Percentiles rank a stretch among this genome's conserved stretches.
Conservation (phyloP, 371 early-diverging fungal genomes). For the Amoeboaphelidium occidentale region DNA sequence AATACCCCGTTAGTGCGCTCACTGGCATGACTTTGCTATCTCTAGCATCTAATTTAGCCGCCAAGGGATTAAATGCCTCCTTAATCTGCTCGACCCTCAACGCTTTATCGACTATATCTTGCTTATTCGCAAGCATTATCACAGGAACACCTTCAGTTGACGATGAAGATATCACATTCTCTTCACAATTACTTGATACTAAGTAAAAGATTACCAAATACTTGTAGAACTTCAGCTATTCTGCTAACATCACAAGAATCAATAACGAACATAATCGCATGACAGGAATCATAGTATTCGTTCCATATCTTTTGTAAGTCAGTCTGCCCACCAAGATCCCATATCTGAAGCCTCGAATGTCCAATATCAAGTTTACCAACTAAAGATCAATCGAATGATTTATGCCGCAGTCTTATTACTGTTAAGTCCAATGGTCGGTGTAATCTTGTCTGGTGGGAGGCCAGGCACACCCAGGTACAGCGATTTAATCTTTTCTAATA, state of each 20-base stretch:
- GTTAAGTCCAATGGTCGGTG: slow-evolving; percentile 84
- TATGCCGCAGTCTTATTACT: slow-evolving; percentile 16
- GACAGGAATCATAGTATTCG: slow-evolving; percentile 76
- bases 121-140: slow-evolving; percentile 80
- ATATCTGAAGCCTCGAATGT: slow-evolving; percentile 45
- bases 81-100: slow-evolving; percentile 59
- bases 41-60: slow-evolving; percentile 35
- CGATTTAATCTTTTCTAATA: slow-evolving; percentile 58
- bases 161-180: slow-evolving; percentile 42
- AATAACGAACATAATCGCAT: slow-evolving; percentile 75
- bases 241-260: slow-evolving; percentile 57
- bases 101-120: slow-evolving; percentile 40
- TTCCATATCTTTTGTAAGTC: slow-evolving; percentile 76
- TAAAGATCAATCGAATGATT: slow-evolving; percentile 6
- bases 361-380: slow-evolving; percentile 50
- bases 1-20: slow-evolving; percentile 5
- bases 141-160: slow-evolving; percentile 65
- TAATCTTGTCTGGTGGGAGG: slow-evolving; percentile 62
- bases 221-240: slow-evolving; percentile 47
- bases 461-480: slow-evolving; percentile 37
- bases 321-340: slow-evolving; percentile 82
- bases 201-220: slow-evolving; percentile 33
- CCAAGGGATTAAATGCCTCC: slow-evolving; percentile 69
- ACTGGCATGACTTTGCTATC: slow-evolving; percentile 18
- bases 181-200: slow-evolving; percentile 13